Conservation (phyloP, 2,329 filamentous ascomycete genomes). For the Fusarium chlamydosporum region DNA sequence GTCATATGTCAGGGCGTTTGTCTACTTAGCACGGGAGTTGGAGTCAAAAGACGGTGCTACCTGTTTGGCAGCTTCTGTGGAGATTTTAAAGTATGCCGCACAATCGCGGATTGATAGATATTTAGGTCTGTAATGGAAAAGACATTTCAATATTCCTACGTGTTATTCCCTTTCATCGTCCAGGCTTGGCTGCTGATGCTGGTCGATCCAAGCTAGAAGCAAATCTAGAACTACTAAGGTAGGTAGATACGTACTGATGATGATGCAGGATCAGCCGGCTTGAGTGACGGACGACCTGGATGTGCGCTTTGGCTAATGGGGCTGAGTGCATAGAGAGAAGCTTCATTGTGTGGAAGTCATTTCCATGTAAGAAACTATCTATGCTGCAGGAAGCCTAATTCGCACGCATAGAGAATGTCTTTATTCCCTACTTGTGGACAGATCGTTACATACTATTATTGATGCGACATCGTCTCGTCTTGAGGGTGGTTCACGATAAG, state of each 20-base stretch:
- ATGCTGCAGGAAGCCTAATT: not conserved
- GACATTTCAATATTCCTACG: conserved; percentile 11
- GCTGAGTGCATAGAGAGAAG: not conserved
- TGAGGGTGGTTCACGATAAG: conserved; percentile 30
- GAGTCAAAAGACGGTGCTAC: conserved; percentile 34
- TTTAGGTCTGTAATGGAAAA: conserved; percentile 38
- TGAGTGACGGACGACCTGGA: conserved; percentile 18
- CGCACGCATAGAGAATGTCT: not conserved
- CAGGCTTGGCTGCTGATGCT: not conserved
- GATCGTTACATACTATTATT: conserved; percentile 9
- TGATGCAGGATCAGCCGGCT: conserved; percentile 21
- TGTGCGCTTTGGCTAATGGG: conserved; percentile 11
- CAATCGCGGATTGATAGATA: conserved; percentile 37
- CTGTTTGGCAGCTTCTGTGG: conserved; percentile 27
- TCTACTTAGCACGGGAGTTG: conserved; percentile 49
- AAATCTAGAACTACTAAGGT: not conserved
- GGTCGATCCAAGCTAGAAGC: not conserved
- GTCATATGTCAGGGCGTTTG: conserved; percentile 46
- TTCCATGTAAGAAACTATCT: not conserved
- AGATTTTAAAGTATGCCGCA: conserved; percentile 33
- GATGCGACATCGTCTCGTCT: conserved; percentile 12
- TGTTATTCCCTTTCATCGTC: not conserved
- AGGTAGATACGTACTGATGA: conserved; percentile 18
- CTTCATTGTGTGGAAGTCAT: not conserved
- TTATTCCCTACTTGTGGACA: conserved; percentile 1